Base-by-base conservation (phyloP, 352 stramenopile genomes). In the Globisporangium paroecandrum region DNA sequence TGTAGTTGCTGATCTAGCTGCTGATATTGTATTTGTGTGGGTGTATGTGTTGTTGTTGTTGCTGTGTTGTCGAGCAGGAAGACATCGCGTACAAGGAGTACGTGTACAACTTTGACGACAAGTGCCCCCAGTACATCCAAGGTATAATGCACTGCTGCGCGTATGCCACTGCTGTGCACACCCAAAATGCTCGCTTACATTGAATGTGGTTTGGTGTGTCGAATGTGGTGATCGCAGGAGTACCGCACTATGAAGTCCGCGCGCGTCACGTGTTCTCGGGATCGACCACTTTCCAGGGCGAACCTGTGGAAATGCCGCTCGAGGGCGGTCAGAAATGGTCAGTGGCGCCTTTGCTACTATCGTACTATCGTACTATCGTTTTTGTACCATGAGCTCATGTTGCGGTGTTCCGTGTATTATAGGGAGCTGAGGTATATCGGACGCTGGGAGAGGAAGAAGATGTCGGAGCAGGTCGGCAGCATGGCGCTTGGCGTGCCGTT, bases 21-120 rank as follows among this genome's bases (percentile, higher is more conserved):
- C 41, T 47, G 15, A 20, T 22, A 32, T 1, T 34, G 20, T 15
- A 9, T 34, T 9, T 36, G 4, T 56, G 38, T 47, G 36, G n/a
- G n/a, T 7, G 6, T 49, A 24, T 7, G 25, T 27, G 25, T 22
- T 36, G 24, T 20, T 66, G 18, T 38, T 36, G 15, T 22, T 29
- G 29, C 4, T 32, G 34, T 8, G 32, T 25, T 27, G 25, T 13
- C 15, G 27, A 56, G 15, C 60, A 91, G 82, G 87, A 95, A 66
- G 83, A 95, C 38, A 93, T 95, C 29, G 85, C 86, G 65, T 95
- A 87, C 81, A 95, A 95, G 70, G 87, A 95, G 65, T 95, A 95
- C 70, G 85, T 95, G 29, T 95, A 93, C 81, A 93, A 93, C 71
- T 93, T 95, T 64, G 87, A 95, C 64, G 87, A 91, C 70, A 90